A percentile compares a stretch with the other conserved stretches of the same genome.
phyloP scores from a whole-genome alignment of 148 eudicot genomes.

The Selenicereus undatus region DNA sequence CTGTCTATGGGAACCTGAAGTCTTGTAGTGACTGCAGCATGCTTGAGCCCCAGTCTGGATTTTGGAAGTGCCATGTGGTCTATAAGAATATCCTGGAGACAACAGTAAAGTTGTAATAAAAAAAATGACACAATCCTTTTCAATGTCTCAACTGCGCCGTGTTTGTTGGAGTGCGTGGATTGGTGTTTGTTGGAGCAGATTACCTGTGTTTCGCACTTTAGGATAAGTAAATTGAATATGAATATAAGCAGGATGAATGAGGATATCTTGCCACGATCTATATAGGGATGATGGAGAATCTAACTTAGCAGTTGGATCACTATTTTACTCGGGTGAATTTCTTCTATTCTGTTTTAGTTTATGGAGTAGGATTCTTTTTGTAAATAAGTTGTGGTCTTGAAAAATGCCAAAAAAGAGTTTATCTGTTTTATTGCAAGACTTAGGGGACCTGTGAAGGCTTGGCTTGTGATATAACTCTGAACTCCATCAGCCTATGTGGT shows the following conservation, averaged over 20 bases:
- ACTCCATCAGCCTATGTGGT: too few relatives aligned
- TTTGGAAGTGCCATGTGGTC: too few relatives aligned
- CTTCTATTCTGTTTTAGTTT: neutral
- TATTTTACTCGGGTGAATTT: conserved; percentile 61
- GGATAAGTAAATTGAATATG: conserved; percentile 97
- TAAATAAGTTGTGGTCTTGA: neutral
- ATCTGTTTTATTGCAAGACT: neutral
- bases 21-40: too few relatives aligned
- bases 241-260: conserved; percentile 86
- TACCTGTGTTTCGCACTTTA: conserved; percentile 75
- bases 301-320: conserved; percentile 87
- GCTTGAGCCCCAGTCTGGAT: too few relatives aligned
- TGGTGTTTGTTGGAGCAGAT: conserved; percentile 95
- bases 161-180: conserved; percentile 87
- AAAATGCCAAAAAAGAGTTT: neutral
- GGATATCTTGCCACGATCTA: conserved; percentile 68
- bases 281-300: conserved; percentile 82
- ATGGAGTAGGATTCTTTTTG: neutral
- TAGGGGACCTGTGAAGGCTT: neutral
- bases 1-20: too few relatives aligned
- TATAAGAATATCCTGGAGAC: too few relatives aligned
- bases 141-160: conserved; percentile 76
- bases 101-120: too few relatives aligned
- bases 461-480: neutral
- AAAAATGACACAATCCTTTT: too few relatives aligned